A percentile compares a stretch with the other conserved stretches of the same genome.
Evolutionary conservation across 2,329 filamentous ascomycete genomes (phyloP).

Genomic region (Venturia effusa): DNA sequence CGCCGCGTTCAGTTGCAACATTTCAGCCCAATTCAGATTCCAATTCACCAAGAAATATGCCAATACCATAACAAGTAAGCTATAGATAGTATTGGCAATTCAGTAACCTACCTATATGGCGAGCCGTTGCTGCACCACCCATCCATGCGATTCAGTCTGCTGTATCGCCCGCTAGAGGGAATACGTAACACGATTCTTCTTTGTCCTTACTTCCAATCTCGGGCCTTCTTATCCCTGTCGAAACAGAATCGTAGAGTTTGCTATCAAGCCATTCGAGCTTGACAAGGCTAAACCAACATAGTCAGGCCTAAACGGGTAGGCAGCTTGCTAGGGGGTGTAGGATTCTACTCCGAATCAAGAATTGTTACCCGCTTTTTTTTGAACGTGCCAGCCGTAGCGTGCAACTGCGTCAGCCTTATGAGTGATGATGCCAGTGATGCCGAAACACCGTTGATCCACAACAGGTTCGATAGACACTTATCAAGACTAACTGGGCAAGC

Average conservation of each 20-base stretch:
- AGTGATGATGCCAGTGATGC: neutral
- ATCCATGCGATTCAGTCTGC: too few relatives aligned
- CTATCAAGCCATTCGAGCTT: neutral
- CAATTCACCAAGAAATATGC: too few relatives aligned
- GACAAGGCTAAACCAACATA: neutral
- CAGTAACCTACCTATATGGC: too few relatives aligned
- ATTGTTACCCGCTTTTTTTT: neutral
- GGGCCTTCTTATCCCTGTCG: neutral
- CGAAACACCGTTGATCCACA: too few relatives aligned
- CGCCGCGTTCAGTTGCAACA: too few relatives aligned
- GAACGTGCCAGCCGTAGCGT: too few relatives aligned
- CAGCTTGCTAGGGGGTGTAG: neutral
- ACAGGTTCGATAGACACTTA: neutral
- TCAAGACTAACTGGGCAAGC: neutral
- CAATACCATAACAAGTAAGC: too few relatives aligned
- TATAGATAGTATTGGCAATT: too few relatives aligned
- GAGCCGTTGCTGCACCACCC: too few relatives aligned
- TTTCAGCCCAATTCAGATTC: too few relatives aligned
- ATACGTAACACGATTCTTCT: too few relatives aligned
- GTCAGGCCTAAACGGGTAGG: neutral
- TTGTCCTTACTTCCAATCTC: neutral
- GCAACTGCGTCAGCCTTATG: neutral
- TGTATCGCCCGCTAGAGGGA: too few relatives aligned
- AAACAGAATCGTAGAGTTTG: neutral
- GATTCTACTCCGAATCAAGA: neutral